Conservation (phyloP, 2,329 filamentous ascomycete genomes). For the Metarhizium guizhouense region DNA sequence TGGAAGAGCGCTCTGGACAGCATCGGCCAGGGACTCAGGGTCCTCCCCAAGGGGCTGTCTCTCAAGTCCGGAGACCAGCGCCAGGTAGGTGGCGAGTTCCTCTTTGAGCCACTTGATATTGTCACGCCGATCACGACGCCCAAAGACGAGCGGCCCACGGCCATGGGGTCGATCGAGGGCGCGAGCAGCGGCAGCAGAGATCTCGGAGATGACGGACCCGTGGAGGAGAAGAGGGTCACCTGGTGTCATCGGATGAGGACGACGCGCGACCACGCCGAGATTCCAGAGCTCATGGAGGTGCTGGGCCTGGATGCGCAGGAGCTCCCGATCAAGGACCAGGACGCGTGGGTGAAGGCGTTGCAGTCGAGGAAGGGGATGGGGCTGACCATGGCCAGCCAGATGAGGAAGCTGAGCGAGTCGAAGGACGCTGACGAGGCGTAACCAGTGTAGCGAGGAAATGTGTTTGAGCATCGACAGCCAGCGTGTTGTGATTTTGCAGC, state of each 20-base stretch:
- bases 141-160: constrained; percentile 21
- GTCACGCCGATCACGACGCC: constrained; percentile 37
- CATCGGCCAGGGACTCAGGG: constrained; percentile 50
- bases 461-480: neutral
- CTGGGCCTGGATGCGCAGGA: constrained; percentile 45
- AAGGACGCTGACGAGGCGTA: constrained; percentile 1
- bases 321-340: constrained; percentile 27
- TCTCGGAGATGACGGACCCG: constrained; percentile 17
- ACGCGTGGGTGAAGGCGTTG: constrained; percentile 38
- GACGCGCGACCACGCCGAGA: constrained; percentile 68
- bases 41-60: constrained; percentile 47
- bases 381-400: constrained; percentile 39
- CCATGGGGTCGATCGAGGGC: constrained; percentile 12
- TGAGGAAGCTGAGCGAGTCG: constrained; percentile 32
- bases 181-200: constrained; percentile 9
- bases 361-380: constrained; percentile 44
- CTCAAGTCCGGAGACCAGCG: constrained; percentile 55
- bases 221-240: constrained; percentile 51
- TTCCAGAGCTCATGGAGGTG: constrained; percentile 55
- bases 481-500: neutral
- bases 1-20: constrained; percentile 40
- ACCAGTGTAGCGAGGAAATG: constrained; percentile 3
- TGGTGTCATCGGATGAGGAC: constrained; percentile 81
- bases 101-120: constrained; percentile 53
- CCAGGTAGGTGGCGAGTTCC: constrained; percentile 69